Evolutionary conservation across 257 asterid species (phyloP).

Genomic region (Ilex asprella): DNA sequence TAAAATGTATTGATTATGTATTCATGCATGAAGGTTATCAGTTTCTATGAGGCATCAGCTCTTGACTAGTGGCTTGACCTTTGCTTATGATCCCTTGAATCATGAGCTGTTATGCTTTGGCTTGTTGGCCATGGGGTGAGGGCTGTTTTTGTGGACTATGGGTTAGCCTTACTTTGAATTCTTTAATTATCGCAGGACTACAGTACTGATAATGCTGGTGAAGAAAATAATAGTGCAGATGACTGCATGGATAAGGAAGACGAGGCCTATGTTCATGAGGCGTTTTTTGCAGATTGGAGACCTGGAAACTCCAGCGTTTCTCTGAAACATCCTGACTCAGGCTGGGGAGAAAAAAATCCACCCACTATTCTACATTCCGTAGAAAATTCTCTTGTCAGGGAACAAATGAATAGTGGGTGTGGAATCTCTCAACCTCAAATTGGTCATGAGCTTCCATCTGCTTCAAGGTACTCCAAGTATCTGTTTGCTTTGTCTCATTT

Average conservation of each 20-base stretch:
- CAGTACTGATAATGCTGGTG: slow-evolving; percentile 44
- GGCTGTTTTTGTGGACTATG: not conserved
- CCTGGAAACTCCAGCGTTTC: slow-evolving; percentile 40
- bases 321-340: slow-evolving; percentile 17
- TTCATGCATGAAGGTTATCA: too few relatives aligned
- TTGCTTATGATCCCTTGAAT: too few relatives aligned
- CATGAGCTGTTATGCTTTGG: too few relatives aligned
- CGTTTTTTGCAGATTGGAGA: slow-evolving; percentile 94
- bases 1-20: too few relatives aligned
- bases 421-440: slow-evolving; percentile 29
- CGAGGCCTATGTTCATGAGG: slow-evolving; percentile 92
- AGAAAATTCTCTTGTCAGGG: slow-evolving; percentile 37
- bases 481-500: slow-evolving; percentile 3
- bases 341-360: slow-evolving; percentile 9
- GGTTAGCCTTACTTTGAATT: not conserved
- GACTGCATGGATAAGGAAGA: slow-evolving; percentile 56
- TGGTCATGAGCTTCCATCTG: slow-evolving; percentile 33
- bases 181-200: slow-evolving; percentile 42
- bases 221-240: slow-evolving; percentile 40
- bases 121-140: too few relatives aligned
- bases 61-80: too few relatives aligned
- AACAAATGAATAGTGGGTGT: slow-evolving; percentile 22
- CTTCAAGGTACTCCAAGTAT: slow-evolving; percentile 39
- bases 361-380: slow-evolving; percentile 21
- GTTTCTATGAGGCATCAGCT: too few relatives aligned